Evolutionary conservation across 108 stramenopile species (phyloP), one percentile per base, ranked within the genome.

Genomic region (Cylindrotheca fusiformis): DNA sequence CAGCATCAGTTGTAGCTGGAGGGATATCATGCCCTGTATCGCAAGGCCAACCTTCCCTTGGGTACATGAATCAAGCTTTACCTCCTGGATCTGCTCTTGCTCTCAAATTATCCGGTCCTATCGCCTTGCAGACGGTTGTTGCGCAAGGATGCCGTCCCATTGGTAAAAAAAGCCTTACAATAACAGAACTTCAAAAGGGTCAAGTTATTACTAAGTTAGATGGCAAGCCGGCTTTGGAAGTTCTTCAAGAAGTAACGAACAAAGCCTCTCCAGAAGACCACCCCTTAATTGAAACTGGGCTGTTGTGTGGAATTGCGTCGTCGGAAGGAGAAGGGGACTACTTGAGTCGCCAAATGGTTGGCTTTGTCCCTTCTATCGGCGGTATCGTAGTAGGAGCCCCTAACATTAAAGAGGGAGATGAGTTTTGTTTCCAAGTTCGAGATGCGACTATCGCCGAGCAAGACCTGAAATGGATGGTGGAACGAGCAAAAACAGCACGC

Each of bases 101-200:
- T 17, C 52, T 60, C 24, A 33, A 30, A 1, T 63, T 67, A 5
- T 12, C 60, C 1, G 72, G 72, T 54, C 67, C 24, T 20, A 18
- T 74, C 3, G 72, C 67, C 6, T 44, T 74, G 28, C 52, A 68
- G 32, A 55, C 64, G 2, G 67, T 74, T 21, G 56, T 65, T 51
- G 47, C 67, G 29, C 67, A 67, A 56, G 33, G 44, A 3, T 62
- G 72, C 36, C 72, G 72, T 12, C 67, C 72, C 12, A 57, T 74
- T 1, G 72, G 72, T 22, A 33, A 58, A 5, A 64, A 53, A 10
- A 36, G 20, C 1, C 19, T 57, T 12, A 21, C 18, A 21, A n/a
- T 52, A 41, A 10, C 56, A 55, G 4, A 27, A 28, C 1, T 58
- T 45, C 10, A 32, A 19, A 32, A 48, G 25, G 65, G 55, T 25